Base-by-base conservation (phyloP, 345 rosid genomes). In the rapeseed (Brassica napus) region DNA sequence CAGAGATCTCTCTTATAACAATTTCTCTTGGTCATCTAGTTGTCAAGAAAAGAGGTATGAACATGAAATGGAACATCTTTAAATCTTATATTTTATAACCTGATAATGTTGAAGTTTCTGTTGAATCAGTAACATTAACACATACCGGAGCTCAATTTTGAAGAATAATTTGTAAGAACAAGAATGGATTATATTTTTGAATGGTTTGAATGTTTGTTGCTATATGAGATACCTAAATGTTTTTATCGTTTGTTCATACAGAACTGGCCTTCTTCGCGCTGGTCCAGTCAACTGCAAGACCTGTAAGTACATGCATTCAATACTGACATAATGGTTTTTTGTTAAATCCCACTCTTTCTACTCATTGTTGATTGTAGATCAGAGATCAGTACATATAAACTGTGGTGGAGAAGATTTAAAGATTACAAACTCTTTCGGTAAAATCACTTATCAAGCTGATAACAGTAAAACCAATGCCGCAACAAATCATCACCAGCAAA, bases 1-100 rank as follows among this genome's bases (percentile, higher is more conserved):
- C 1, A 59, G 81, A 32, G 81, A 77, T 77, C 63, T 77, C 68
- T 77, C 81, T 47, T 49, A 63, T 6, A 77, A 77, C 57, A 70
- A 70, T 71, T 77, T 77, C 75, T 69, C 81, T 14, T 47, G 49
- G 65, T 70, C 69, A 0, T 23, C 75, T 12, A 70, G 37, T 18
- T 77, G 81, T 9, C 47, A 44, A 6, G 69, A 32, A 49, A 70
- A 35, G 12, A 68, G 69, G 81, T 77, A 77, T 1, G 39, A 49
- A 62, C 63, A 44, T 28, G 9, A 58, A 3, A 55, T 32, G 3
- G 21, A 5, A 52, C 23, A 6, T 69, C 62, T 49, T n/a, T 9
- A 52, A n/a, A 32, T 52, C 26, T 52, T 8, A n/a, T 23, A 28
- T 2, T 26, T 24, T 5, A 49, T 30, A 32, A 49, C 28, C 5